phyloP scores from a whole-genome alignment of 345 rosid genomes.

The Brassica carinata region DNA sequence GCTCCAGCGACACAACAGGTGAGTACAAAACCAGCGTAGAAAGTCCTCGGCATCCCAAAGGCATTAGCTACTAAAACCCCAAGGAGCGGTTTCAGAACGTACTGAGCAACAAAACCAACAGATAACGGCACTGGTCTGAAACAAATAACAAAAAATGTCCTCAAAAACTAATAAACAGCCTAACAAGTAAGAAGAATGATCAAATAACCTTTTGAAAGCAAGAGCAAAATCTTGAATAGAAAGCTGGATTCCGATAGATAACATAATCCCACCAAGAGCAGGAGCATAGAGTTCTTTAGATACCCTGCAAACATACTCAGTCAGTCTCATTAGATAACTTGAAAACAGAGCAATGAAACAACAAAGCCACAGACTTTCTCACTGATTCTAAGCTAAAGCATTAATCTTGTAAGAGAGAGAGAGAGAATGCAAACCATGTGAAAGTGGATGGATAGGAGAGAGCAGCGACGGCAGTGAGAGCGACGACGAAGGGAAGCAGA shows the following conservation, averaged over 20 bases:
- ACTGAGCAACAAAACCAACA: slow-evolving; percentile 75
- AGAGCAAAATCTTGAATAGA: slow-evolving; percentile 86
- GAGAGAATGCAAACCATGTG: slow-evolving; percentile 57
- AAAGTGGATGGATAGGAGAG: slow-evolving; percentile 82
- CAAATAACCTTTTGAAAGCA: slow-evolving; percentile 70
- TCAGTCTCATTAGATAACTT: not conserved
- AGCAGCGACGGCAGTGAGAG: slow-evolving; percentile 80
- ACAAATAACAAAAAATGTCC: not conserved
- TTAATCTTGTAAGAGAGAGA: not conserved
- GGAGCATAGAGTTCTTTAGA: slow-evolving; percentile 95
- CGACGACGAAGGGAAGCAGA: slow-evolving; percentile 91
- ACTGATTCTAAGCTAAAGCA: not conserved
- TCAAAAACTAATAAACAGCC: not conserved
- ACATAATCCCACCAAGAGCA: slow-evolving; percentile 94
- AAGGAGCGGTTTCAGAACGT: slow-evolving; percentile 73
- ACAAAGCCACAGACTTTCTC: slow-evolving; percentile 6
- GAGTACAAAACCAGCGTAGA: slow-evolving; percentile 87
- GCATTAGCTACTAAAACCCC: slow-evolving; percentile 81
- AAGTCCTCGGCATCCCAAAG: slow-evolving; percentile 67
- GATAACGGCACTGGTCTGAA: slow-evolving; percentile 87
- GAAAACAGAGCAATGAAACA: slow-evolving; percentile 9
- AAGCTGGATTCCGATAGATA: slow-evolving; percentile 90
- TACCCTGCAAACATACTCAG: slow-evolving; percentile 55
- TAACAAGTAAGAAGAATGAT: not conserved
- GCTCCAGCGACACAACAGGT: slow-evolving; percentile 87